Evolutionary conservation across 352 stramenopile genomes (phyloP).

Genomic region (Pythium scleroteichum): DNA sequence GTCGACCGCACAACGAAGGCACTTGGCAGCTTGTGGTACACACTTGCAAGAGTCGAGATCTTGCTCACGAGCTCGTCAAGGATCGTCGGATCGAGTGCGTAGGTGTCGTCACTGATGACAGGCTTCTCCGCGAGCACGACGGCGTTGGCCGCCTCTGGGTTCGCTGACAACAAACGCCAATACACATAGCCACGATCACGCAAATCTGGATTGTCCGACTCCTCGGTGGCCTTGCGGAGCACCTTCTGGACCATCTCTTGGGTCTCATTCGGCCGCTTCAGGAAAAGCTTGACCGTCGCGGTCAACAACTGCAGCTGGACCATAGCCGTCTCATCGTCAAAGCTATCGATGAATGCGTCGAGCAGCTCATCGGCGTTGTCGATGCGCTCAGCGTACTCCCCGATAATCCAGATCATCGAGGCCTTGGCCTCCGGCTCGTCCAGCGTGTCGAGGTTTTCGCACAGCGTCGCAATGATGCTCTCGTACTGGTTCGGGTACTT

Average conservation of each 20-base stretch:
- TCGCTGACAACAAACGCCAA: slow-evolving; percentile 97
- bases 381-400: slow-evolving; percentile 99
- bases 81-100: slow-evolving; percentile 92
- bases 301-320: slow-evolving; percentile 99
- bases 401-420: slow-evolving; percentile 99
- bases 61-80: slow-evolving; percentile 97
- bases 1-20: slow-evolving; percentile 86
- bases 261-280: slow-evolving; percentile 94
- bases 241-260: slow-evolving; percentile 98
- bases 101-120: slow-evolving; percentile 99
- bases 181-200: slow-evolving; percentile 99
- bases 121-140: slow-evolving; percentile 98
- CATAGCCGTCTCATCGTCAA: slow-evolving; percentile 96
- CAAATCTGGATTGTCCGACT: slow-evolving; percentile 98
- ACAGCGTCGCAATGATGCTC: slow-evolving; percentile 98
- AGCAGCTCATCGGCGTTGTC: slow-evolving; percentile 99
- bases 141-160: slow-evolving; percentile 97
- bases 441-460: slow-evolving; percentile 99
- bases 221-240: slow-evolving; percentile 97
- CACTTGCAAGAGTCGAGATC: slow-evolving; percentile 96
- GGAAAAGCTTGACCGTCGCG: slow-evolving; percentile 99
- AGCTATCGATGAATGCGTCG: slow-evolving; percentile 98
- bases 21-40: slow-evolving; percentile 97
- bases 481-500: slow-evolving; percentile 99
- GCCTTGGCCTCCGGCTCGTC: slow-evolving; percentile 99